Percentiles rank a stretch among this genome's conserved stretches.
These are phyloP conservation scores for Penicillium lividum DNA, from an alignment of 495 filamentous ascomycete genomes.

Conservation along the genomic window DNA sequence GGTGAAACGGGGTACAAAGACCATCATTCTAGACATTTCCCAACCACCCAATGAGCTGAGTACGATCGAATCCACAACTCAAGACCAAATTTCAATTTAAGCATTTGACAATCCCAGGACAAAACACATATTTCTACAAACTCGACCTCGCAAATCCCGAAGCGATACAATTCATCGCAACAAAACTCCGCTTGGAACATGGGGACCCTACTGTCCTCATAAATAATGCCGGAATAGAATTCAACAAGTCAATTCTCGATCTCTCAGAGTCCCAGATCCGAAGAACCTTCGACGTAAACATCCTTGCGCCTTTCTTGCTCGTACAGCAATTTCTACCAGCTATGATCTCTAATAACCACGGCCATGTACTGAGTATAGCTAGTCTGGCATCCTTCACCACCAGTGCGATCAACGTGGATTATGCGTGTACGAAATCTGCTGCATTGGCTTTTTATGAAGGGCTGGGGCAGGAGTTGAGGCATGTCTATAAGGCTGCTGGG, in stretches of 20 bases:
- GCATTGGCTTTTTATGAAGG: conserved; percentile 64
- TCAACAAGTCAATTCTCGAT: conserved; percentile 58
- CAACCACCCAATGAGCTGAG: conserved; percentile 27
- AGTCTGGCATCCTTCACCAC: conserved; percentile 54
- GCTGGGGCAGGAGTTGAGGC: conserved; percentile 55
- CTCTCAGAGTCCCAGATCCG: conserved; percentile 51
- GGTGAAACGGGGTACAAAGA: conserved; percentile 50
- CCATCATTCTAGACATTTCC: conserved; percentile 65
- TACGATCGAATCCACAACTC: neutral
- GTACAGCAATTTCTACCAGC: neutral
- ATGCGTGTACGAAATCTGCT: conserved; percentile 59
- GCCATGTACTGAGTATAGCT: conserved; percentile 1
- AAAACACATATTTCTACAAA: conserved; percentile 44
- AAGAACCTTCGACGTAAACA: neutral
- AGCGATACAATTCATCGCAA: conserved; percentile 41
- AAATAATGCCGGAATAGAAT: conserved; percentile 67
- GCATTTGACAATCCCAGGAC: neutral
- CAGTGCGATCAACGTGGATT: conserved; percentile 62
- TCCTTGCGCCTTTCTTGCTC: neutral
- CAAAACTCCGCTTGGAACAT: conserved; percentile 47
- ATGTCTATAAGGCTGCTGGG: conserved; percentile 53
- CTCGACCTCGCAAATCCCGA: conserved; percentile 58
- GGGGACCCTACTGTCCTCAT: conserved; percentile 64
- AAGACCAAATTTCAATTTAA: neutral
- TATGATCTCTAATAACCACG: neutral